phyloP scores from a whole-genome alignment of 345 rosid species.

The Salix purpurea region DNA sequence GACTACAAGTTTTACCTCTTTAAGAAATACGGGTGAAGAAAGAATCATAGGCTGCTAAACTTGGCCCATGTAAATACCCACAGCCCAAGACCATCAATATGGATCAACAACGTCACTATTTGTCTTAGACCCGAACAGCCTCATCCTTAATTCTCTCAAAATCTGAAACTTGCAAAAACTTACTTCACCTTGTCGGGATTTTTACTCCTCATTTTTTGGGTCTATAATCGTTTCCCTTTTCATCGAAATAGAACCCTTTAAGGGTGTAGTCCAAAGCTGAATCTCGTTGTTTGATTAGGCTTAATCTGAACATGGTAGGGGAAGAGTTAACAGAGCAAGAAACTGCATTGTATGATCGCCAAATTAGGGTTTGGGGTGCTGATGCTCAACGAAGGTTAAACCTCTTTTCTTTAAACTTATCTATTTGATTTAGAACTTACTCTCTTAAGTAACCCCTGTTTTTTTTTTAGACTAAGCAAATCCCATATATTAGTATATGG shows the following conservation, averaged over 20 bases:
- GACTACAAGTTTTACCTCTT: neutral
- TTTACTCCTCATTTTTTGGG: neutral
- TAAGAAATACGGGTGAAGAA: neutral
- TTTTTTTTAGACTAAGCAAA: constrained; percentile 56
- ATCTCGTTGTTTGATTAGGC: constrained; percentile 6
- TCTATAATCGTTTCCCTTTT: neutral
- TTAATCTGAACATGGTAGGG: constrained; percentile 54
- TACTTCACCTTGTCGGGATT: constrained; percentile 4
- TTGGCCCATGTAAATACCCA: neutral
- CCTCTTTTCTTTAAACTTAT: neutral
- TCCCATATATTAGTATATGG: constrained; percentile 78
- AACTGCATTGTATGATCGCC: constrained; percentile 89
- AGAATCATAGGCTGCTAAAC: neutral
- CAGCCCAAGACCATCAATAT: neutral
- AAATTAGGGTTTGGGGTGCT: constrained; percentile 99
- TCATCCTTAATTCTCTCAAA: neutral
- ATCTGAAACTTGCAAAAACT: neutral
- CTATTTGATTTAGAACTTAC: neutral
- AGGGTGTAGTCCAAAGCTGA: neutral
- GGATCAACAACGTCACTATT: neutral
- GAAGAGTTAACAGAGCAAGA: constrained; percentile 96
- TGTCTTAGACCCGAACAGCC: neutral
- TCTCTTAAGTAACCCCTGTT: too few species aligned
- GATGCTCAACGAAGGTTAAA: constrained; percentile 85
- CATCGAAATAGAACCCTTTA: neutral